Evolutionary conservation across 352 stramenopile species (phyloP), one percentile per base, ranked within the genome.

Genomic region (Pythium coloratum): DNA sequence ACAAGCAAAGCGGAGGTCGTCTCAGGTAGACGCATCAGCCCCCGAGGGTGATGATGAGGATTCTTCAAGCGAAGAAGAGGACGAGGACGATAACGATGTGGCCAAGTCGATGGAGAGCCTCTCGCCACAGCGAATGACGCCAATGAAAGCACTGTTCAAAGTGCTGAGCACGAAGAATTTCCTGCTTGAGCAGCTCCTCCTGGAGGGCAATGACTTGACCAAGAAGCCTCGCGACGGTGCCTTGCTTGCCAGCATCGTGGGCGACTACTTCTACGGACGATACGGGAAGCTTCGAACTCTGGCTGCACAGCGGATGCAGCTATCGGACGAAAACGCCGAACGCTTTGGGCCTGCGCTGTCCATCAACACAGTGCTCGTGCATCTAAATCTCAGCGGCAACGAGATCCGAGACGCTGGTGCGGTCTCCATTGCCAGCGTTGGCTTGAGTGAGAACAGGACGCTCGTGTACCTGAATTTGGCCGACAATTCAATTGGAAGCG

Each of bases 201-300:
- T 92, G 9, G 80, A 91, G 36, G 70, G 72, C 9, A 91, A 89
- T 49, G 49, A 73, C 12, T 55, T 89, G 34, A 51, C 85, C 1
- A 6, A 40, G 7, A 28, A 38, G 16, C 34, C 7, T 8, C 55
- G 58, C 28, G 77, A 89, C 34, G 80, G 76, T 0, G 30, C 61
- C 0, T 60, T 70, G 10, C 32, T 92, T 3, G 82, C 80, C 8
- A 59, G 28, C 0, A 75, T 83, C n/a, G 44, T 92, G 0, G 79
- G 82, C 18, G 84, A 92, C 62, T 92, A 82, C 62, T 92, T 92
- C 69, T 89, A 89, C 61, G 84, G 78, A n/a, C 72, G 81, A 2
- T 92, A 92, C 55, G 84, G 82, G 0, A 76, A 75, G 16, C 68
- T 93, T 7, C 59, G 63, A 9, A 81, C 64, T n/a, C 69, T 93